Percentiles rank a stretch among this genome's conserved stretches.
Evolutionary conservation across 768 basidiomycete genomes (phyloP).

Genomic region (Leccinum barrowsii): DNA sequence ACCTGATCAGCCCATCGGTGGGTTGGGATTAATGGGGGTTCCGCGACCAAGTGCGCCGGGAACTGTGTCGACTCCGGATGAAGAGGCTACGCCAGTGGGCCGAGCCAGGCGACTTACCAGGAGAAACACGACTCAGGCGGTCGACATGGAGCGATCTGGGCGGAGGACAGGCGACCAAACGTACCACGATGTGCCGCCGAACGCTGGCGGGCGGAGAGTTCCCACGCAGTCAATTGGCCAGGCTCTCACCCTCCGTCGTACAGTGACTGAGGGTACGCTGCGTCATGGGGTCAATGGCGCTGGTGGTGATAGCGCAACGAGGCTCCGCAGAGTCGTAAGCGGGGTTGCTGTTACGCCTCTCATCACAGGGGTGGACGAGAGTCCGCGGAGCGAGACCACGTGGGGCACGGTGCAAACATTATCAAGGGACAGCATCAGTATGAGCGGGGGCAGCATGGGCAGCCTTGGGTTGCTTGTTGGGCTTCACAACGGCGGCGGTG

Average conservation of each 20-base stretch:
- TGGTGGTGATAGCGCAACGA: not conserved
- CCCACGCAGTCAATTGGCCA: conserved; percentile 15
- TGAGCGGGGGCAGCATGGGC: conserved; percentile 21
- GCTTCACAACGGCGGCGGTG: conserved; percentile 31
- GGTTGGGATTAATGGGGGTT: conserved; percentile 28
- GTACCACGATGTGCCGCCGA: conserved; percentile 8
- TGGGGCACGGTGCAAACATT: conserved; percentile 34
- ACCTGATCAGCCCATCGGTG: conserved; percentile 23
- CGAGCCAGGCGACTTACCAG: conserved; percentile 19
- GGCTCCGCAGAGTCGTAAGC: conserved; percentile 6
- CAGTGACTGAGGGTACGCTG: conserved; percentile 14
- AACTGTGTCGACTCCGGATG: conserved; percentile 28
- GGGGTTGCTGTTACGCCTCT: conserved; percentile 13
- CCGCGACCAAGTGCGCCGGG: conserved; percentile 18
- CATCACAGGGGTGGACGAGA: conserved; percentile 17
- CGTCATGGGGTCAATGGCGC: conserved; percentile 7
- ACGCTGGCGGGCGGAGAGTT: conserved; percentile 18
- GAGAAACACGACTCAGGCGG: conserved; percentile 23
- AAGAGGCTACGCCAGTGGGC: conserved; percentile 25
- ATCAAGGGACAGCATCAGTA: conserved; percentile 14
- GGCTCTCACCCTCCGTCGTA: conserved; percentile 18
- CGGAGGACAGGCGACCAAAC: conserved; percentile 17
- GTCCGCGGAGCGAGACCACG: conserved; percentile 33
- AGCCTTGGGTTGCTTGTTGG: conserved; percentile 31
- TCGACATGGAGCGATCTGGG: conserved; percentile 17